These are phyloP conservation scores for Orbilia ellipsospora DNA, from an alignment of 2,329 filamentous ascomycete species.

Conservation along the genomic window DNA sequence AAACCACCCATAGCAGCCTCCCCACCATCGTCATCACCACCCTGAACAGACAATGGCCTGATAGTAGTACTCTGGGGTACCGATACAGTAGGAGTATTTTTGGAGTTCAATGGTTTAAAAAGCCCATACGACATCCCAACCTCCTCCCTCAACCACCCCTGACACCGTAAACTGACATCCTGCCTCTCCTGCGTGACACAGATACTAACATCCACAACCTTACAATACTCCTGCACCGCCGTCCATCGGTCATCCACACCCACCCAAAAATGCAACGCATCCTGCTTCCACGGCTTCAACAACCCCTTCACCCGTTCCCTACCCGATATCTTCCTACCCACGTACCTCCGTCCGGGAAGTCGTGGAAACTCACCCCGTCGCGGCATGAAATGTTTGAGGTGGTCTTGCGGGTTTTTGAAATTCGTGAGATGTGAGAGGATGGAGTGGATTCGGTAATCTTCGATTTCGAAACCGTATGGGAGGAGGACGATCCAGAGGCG, in stretches of 20 bases:
- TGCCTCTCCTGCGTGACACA: constrained; percentile 22
- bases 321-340: neutral
- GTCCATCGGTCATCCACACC: constrained; percentile 1
- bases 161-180: constrained; percentile 4
- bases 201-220: constrained; percentile 10
- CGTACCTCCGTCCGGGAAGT: constrained; percentile 18
- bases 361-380: constrained; percentile 6
- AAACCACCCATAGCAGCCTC: too few relatives aligned
- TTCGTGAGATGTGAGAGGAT: constrained; percentile 16
- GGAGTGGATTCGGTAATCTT: constrained; percentile 16
- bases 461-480: constrained; percentile 30
- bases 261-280: constrained; percentile 39
- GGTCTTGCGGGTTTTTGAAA: neutral
- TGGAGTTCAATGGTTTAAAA: neutral
- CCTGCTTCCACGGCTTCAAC: constrained; percentile 32
- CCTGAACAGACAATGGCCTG: neutral
- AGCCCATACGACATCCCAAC: constrained; percentile 13
- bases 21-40: neutral
- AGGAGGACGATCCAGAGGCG: constrained; percentile 18
- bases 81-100: too few relatives aligned
- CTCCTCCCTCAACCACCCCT: constrained; percentile 10
- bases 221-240: constrained; percentile 2
- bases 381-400: constrained; percentile 13
- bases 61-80: neutral
- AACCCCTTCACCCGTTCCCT: constrained; percentile 6